Percentiles rank a stretch among this genome's conserved stretches.
Conservation (phyloP, 495 filamentous ascomycete genomes). For the Parmelia sp. region DNA sequence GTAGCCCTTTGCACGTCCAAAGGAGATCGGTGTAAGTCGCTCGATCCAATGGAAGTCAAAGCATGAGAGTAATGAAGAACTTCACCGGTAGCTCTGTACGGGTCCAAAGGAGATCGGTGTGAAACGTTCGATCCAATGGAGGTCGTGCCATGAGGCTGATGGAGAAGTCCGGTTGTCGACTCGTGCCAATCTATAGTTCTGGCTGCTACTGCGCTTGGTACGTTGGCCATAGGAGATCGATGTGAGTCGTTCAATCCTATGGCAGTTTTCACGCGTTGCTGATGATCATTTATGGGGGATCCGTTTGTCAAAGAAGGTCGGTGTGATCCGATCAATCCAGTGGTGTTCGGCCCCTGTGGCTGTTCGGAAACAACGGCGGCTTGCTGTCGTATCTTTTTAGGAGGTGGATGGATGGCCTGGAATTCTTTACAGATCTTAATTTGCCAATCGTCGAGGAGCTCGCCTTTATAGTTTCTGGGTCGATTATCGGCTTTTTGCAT, state of each 20-base stretch:
- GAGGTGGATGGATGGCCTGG: neutral
- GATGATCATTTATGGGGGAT: neutral
- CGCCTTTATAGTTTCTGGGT: neutral
- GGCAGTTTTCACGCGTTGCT: neutral
- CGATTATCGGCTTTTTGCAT: neutral
- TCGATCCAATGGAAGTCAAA: neutral
- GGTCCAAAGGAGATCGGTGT: neutral
- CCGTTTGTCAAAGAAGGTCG: neutral
- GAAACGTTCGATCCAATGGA: neutral
- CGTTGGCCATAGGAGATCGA: neutral
- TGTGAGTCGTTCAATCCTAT: neutral
- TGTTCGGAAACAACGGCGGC: neutral
- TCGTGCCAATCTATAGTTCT: neutral
- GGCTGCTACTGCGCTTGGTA: neutral
- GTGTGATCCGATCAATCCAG: neutral
- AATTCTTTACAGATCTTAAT: neutral
- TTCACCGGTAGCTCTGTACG: neutral
- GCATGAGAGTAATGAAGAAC: neutral
- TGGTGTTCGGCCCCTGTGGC: neutral
- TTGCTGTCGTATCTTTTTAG: neutral
- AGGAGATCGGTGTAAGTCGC: neutral
- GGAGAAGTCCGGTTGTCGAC: neutral
- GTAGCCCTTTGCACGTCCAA: neutral
- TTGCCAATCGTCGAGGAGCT: conserved; percentile 1
- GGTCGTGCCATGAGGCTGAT: neutral